A percentile compares a stretch with the other conserved stretches of the same genome.
These are phyloP conservation scores for Apiotrichum gamsii DNA, from an alignment of 1,284 basidiomycete genomes.

Conservation along the genomic window DNA sequence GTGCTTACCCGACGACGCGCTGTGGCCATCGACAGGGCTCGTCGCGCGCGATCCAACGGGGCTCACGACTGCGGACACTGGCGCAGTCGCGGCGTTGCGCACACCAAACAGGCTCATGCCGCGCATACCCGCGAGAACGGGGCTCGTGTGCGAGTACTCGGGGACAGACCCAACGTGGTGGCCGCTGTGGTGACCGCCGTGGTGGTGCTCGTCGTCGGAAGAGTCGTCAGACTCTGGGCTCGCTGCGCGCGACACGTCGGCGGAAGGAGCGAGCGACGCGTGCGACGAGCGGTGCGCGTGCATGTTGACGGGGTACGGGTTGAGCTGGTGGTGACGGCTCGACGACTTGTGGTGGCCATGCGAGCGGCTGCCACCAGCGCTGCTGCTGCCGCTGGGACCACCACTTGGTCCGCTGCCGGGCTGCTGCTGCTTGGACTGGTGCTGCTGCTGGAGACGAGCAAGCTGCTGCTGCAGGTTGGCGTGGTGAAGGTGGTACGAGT, in stretches of 20 bases:
- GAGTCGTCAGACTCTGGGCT: constrained; percentile 42
- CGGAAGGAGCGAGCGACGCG: constrained; percentile 27
- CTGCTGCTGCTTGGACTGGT: constrained; percentile 20
- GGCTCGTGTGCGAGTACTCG: constrained; percentile 35
- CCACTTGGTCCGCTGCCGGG: background rate
- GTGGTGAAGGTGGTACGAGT: constrained; percentile 35
- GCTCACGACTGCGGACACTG: constrained; percentile 36
- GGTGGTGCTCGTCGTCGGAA: constrained; percentile 39
- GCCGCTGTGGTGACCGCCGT: constrained; percentile 3
- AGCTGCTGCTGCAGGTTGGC: constrained; percentile 36
- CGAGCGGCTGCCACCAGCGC: constrained; percentile 4
- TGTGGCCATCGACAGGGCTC: constrained; percentile 41
- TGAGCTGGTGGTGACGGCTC: constrained; percentile 22
- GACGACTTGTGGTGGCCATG: constrained; percentile 10
- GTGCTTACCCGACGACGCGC: constrained; percentile 45
- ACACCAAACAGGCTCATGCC: constrained; percentile 48
- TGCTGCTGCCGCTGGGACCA: constrained; percentile 5
- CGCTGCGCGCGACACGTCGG: constrained; percentile 38
- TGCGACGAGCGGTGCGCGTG: constrained; percentile 28
- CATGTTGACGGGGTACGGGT: constrained; percentile 39
- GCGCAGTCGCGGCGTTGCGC: constrained; percentile 40
- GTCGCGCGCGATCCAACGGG: constrained; percentile 40
- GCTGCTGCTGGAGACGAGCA: constrained; percentile 37
- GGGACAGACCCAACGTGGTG: background rate
- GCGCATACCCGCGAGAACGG: constrained; percentile 74